Conservation (phyloP, 2,329 filamentous ascomycete genomes). For the Alternaria panax region DNA sequence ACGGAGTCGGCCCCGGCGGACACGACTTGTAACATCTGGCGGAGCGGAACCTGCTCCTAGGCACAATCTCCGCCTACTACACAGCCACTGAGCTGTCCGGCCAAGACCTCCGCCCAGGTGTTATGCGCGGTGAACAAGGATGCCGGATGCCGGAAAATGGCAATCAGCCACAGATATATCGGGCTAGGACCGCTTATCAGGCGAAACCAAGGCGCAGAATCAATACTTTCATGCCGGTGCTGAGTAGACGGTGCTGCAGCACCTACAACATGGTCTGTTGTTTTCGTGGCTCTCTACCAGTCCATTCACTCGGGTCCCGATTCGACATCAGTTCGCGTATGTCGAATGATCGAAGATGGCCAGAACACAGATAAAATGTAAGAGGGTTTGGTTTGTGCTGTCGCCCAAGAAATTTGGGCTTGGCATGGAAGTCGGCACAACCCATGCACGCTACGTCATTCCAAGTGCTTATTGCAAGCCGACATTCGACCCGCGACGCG, state of each 20-base stretch:
- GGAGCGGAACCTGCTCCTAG: slow-evolving; percentile 21
- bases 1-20: slow-evolving; percentile 27
- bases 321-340: neutral
- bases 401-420: neutral
- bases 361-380: neutral
- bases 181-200: neutral
- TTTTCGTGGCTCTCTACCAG: neutral
- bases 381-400: neutral
- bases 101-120: slow-evolving; percentile 20
- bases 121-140: neutral
- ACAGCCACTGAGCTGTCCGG: slow-evolving; percentile 7
- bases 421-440: slow-evolving; percentile 9
- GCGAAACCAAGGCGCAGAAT: neutral
- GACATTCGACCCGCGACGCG: neutral
- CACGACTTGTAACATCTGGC: slow-evolving; percentile 13
- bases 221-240: neutral
- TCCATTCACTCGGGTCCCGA: neutral
- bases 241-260: neutral
- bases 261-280: neutral
- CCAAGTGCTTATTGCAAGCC: neutral
- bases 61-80: slow-evolving; percentile 9
- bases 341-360: neutral
- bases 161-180: neutral
- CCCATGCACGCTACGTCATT: neutral
- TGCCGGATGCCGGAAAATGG: neutral